Base-by-base conservation (phyloP, 192 early-diverging fungal genomes). In the Coemansia sp. region DNA sequence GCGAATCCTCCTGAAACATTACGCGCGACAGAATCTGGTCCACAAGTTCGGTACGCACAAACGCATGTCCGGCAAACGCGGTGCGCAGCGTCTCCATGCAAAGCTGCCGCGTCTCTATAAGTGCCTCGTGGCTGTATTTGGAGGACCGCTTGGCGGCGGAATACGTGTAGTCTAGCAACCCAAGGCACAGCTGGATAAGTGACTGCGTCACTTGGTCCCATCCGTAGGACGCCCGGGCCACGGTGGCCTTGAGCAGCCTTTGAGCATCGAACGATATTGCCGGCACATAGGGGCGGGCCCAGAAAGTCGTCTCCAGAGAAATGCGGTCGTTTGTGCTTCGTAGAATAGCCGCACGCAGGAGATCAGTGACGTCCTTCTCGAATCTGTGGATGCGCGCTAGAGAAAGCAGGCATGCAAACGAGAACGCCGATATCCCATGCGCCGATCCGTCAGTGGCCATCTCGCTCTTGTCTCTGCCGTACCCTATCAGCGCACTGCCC, bases 301-400 rank as follows among this genome's bases (percentile, higher is more conserved):
- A 83, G 2, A 20, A 30, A 16, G 60, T 64, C 0, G 57, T 34
- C 8, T 48, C 52, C 51, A 69, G 60, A 26, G 46, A 13, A 40
- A 59, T 23, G 2, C 56, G 39, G 53, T 84, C 71, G 49, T 72
- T 62, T 48, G 69, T 69, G 33, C 66, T 58, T n/a, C 58, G 40
- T 16, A 69, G 42, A 2, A 84, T 46, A 0, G 51, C 56, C 46
- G 65, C 56, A 23, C 72, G 67, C 42, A 84, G 51, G 43, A 74
- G 18, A 33, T 35, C 43, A 1, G 68, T 64, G 59, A 88, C 86
- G n/a, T 66, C 75, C 31, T 87, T 83, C 57, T 87, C 84, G 43
- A 91, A 89, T n/a, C 90, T 76, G 64, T 90, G 89, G 53, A 91
- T 86, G 60, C 87, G 76, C 28, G 90, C 85, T 53, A 87, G 72